Evolutionary conservation across 2,329 filamentous ascomycete genomes (phyloP).

Genomic region (Aureobasidium sp.): DNA sequence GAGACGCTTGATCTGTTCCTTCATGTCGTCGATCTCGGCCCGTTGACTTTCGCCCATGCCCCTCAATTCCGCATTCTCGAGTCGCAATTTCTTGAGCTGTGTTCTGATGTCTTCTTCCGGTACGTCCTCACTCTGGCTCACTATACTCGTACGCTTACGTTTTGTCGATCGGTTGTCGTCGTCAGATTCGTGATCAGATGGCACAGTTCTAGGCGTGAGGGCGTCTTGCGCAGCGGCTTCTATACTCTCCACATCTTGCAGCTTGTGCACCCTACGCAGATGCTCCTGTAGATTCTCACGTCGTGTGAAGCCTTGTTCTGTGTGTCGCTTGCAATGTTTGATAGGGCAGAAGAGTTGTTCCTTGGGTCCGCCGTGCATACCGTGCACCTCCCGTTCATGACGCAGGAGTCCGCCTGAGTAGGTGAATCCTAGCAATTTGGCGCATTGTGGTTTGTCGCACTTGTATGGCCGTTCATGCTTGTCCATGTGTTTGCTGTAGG

Average conservation of each 20-base stretch:
- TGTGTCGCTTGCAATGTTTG: slow-evolving; percentile 70
- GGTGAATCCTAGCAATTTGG: slow-evolving; percentile 88
- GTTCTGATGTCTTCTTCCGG: slow-evolving; percentile 28
- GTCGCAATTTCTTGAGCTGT: slow-evolving; percentile 29
- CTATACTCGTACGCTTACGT: slow-evolving; percentile 10
- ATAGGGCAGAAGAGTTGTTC: slow-evolving; percentile 84
- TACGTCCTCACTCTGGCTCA: slow-evolving; percentile 2
- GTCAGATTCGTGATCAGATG: slow-evolving; percentile 18
- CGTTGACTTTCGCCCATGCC: not conserved
- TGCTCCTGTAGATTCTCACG: slow-evolving; percentile 94
- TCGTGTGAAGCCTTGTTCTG: slow-evolving; percentile 73
- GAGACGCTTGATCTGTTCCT: not conserved
- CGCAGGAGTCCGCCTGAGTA: slow-evolving; percentile 85
- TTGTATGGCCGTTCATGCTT: slow-evolving; percentile 93
- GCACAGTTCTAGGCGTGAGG: slow-evolving; percentile 17
- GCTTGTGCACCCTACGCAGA: slow-evolving; percentile 70
- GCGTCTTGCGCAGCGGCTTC: slow-evolving; percentile 17
- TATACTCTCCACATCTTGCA: slow-evolving; percentile 14
- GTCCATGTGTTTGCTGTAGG: slow-evolving; percentile 87
- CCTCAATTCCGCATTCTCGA: slow-evolving; percentile 34
- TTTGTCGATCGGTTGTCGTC: slow-evolving; percentile 4
- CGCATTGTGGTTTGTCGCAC: slow-evolving; percentile 73
- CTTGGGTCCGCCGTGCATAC: slow-evolving; percentile 80
- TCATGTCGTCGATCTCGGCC: not conserved
- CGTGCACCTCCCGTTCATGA: slow-evolving; percentile 90